Evolutionary conservation across 2,329 filamentous ascomycete genomes (phyloP), one percentile per base, ranked within the genome.

Genomic region (Parafenestella ontariensis): DNA sequence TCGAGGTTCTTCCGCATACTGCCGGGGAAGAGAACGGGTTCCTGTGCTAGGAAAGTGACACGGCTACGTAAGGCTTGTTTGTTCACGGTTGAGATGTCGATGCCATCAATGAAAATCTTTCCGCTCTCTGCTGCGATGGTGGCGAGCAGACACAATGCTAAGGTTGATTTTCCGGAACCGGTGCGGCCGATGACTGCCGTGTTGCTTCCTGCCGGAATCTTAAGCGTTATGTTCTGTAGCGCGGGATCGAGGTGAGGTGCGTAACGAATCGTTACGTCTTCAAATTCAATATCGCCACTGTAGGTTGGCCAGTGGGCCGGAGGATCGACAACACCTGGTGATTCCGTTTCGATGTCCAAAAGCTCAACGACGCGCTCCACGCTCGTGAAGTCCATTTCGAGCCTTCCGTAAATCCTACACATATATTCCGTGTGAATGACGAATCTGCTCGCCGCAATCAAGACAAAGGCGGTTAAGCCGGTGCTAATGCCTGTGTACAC

Each of bases 331-430:
- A 84, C 82, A 1, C 91, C 92, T 0, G 79, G 81, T 0, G 86
- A 79, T 71, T 96, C 92, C 69, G 91, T 86, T 15, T 93, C 89
- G 0, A 96, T 83, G 54, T 90, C 85, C 1, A 95, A 81, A 0
- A 96, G 82, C 73, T 95, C 91, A 9, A 95, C 87, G 0, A 96
- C 88, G 36, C 92, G 86, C 76, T 96, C 92, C 0, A 96, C 90
- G 0, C 90, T 93, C 0, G 96, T 92, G 62, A 96, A 96, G 69
- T 96, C 89, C 84, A 96, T 92, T 71, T 96, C 92, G 1, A 96
- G 82, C 68, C 90, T 86, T 2, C 92, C 92, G 66, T 96, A 96
- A 53, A 87, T 85, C 56, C 87, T 86, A 74, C 92, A 96, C 0
- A 96, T 83, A 1, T 80, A 78, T 67, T 93, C 90, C 0, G 90